Base-by-base conservation (phyloP, 2,329 filamentous ascomycete genomes). In the Pseudocercospora macadamiae region DNA sequence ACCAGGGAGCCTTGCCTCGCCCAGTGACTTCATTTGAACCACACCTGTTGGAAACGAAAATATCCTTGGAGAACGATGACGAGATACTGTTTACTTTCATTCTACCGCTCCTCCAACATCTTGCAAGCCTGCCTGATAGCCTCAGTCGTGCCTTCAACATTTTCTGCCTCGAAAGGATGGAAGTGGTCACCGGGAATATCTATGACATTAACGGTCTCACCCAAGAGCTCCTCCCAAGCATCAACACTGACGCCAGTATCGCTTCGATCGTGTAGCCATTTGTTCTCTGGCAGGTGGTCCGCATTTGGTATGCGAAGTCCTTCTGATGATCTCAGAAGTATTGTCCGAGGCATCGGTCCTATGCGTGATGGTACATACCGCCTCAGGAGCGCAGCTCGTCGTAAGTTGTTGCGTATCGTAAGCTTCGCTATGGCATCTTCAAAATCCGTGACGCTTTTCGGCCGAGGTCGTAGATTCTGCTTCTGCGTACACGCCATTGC, bases 131-230 rank as follows among this genome's bases (percentile, higher is more conserved):
- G 18, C 6, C 39, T 51, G 44, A 58, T 53, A 2, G 37, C 55
- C 21, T 32, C 28, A 5, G 55, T 34, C 14, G 55, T 58, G 19
- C 55, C 49, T 12, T 58, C 28, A 12, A 58, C 44, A 12, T 58
- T 53, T 2, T 54, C 49, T n/a, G 37, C 26, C 39, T 58, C 55
- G 26, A 58, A 58, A 1, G 55, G 55, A 19, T 51, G 52, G 21
- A 58, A 58, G 4, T 58, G 55, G 36, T 58, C 55, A n/a, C 55
- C 55, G 32, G 55, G 49, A 10, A 58, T 58, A 34, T 58, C 55
- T 16, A 58, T 51, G 14, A 58, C 55, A 12, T 47, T 26, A 8
- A 58, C 34, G 9, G n/a, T 21, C 10, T 23, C 49, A 3, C 51
- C 25, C 21, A 54, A 16, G 10, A 58, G 21, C 0, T 58, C 39